phyloP scores from a whole-genome alignment of 2,329 filamentous ascomycete species.

The Fusarium sp. region DNA sequence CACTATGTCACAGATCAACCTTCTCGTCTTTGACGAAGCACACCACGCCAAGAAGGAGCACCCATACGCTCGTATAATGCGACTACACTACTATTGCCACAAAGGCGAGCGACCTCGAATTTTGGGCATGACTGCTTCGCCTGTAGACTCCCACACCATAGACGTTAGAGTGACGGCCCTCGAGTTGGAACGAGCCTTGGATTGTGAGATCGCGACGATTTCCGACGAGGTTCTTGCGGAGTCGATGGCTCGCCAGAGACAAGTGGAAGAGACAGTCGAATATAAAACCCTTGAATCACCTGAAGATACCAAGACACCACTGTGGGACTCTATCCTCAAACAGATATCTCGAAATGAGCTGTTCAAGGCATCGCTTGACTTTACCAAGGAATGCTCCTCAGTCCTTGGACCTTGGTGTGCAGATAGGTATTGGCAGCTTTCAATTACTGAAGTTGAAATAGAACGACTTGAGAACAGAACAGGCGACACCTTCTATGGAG shows the following conservation, averaged over 20 bases:
- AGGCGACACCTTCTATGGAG: slow-evolving; percentile 53
- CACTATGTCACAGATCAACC: slow-evolving; percentile 84
- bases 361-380: slow-evolving; percentile 71
- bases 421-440: slow-evolving; percentile 82
- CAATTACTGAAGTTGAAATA: slow-evolving; percentile 72
- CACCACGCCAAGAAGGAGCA: slow-evolving; percentile 97
- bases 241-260: slow-evolving; percentile 42
- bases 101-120: slow-evolving; percentile 75
- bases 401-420: slow-evolving; percentile 87
- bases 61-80: slow-evolving; percentile 89
- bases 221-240: slow-evolving; percentile 55
- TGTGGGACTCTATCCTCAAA: slow-evolving; percentile 70
- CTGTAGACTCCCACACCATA: slow-evolving; percentile 80
- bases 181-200: slow-evolving; percentile 81
- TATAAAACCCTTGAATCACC: slow-evolving; percentile 62
- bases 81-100: slow-evolving; percentile 79
- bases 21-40: slow-evolving; percentile 95
- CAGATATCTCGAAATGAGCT: slow-evolving; percentile 57
- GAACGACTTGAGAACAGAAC: slow-evolving; percentile 71
- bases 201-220: slow-evolving; percentile 85
- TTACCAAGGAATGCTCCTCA: slow-evolving; percentile 70
- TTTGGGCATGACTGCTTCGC: slow-evolving; percentile 97
- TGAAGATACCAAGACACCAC: slow-evolving; percentile 68
- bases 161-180: slow-evolving; percentile 78
- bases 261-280: slow-evolving; percentile 65